Evolutionary conservation across 1,284 basidiomycete genomes (phyloP), one percentile per base, ranked within the genome.

Genomic region (Chondrostereum purpureum): DNA sequence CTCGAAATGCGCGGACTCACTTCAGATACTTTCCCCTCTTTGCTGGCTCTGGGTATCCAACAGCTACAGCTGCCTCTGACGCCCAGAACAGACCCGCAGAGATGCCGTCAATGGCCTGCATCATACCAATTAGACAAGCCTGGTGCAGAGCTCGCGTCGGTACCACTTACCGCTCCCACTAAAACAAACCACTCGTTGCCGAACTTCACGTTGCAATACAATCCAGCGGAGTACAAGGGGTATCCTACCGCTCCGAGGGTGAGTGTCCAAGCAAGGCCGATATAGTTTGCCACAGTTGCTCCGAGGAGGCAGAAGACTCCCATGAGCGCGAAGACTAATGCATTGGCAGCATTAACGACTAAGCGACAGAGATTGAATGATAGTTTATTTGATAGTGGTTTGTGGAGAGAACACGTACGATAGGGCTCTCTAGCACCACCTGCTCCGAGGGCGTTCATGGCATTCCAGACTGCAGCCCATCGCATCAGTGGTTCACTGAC

Each of bases 131-230:
- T n/a, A 31, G 27, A n/a, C 8, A 31, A 31, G n/a, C 27, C 27
- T 31, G 8, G 27, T 8, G 27, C n/a, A n/a, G n/a, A 31, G 27
- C n/a, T 8, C 8, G 27, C n/a, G n/a, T n/a, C 27, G 27, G n/a
- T 31, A 31, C n/a, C n/a, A 31, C 27, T 31, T n/a, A 31, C 27
- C n/a, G 27, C 27, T 17, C 52, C 52, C 14, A 53, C 20, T 12
- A 53, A 41, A 3, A 47, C 45, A 21, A 51, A 45, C 52, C 52
- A 53, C n/a, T 49, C 24, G 10, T 16, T 51, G 2, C 50, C 52
- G 27, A 45, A 53, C 5, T 49, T 46, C 19, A 50, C 50, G 23
- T 53, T 53, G 33, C 45, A 43, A 27, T 51, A 49, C 11, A 53
- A 38, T 12, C 47, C 49, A n/a, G 51, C 51, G 16, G 51, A 46